Conservation (phyloP, 352 stramenopile genomes). For the Plasmopara viticola region DNA sequence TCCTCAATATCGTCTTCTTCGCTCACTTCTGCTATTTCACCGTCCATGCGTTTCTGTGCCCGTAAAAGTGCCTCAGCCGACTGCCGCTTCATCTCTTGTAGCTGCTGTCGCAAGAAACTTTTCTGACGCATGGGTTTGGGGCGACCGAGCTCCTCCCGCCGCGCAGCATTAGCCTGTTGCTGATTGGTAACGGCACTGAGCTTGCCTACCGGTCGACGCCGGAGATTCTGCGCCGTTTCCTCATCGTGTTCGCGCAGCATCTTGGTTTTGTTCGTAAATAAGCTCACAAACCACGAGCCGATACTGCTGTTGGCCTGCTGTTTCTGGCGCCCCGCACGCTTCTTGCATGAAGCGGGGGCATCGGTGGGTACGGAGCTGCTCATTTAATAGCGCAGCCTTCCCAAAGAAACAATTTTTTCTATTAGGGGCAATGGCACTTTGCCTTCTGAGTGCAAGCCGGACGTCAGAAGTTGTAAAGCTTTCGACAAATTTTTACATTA, state of each 20-base stretch:
- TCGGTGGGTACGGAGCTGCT: constrained; percentile 18
- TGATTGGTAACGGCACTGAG: constrained; percentile 35
- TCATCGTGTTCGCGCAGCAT: constrained; percentile 58
- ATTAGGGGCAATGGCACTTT: constrained; percentile 4
- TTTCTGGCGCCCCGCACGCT: constrained; percentile 52
- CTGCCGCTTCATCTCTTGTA: constrained; percentile 74
- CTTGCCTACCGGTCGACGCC: constrained; percentile 30
- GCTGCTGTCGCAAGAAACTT: constrained; percentile 59
- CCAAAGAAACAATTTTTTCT: not conserved
- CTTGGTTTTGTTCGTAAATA: constrained; percentile 56
- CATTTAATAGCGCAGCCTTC: constrained; percentile 5
- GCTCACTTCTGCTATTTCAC: constrained; percentile 28
- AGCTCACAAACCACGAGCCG: constrained; percentile 62
- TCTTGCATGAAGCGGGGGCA: constrained; percentile 31
- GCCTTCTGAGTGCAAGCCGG: constrained; percentile 15
- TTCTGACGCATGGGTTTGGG: constrained; percentile 48
- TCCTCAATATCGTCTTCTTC: constrained; percentile 17
- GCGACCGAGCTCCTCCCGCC: constrained; percentile 17
- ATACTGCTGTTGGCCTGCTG: constrained; percentile 52
- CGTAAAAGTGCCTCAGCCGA: constrained; percentile 47
- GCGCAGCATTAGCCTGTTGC: constrained; percentile 22
- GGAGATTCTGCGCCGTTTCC: constrained; percentile 29
- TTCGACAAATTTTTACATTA: not conserved
- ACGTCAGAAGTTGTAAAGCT: not conserved
- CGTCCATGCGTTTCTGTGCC: constrained; percentile 42